Percentiles rank a stretch among this genome's conserved stretches.
Conservation (phyloP, 352 stramenopile genomes). For the Elongisporangium undulatum region DNA sequence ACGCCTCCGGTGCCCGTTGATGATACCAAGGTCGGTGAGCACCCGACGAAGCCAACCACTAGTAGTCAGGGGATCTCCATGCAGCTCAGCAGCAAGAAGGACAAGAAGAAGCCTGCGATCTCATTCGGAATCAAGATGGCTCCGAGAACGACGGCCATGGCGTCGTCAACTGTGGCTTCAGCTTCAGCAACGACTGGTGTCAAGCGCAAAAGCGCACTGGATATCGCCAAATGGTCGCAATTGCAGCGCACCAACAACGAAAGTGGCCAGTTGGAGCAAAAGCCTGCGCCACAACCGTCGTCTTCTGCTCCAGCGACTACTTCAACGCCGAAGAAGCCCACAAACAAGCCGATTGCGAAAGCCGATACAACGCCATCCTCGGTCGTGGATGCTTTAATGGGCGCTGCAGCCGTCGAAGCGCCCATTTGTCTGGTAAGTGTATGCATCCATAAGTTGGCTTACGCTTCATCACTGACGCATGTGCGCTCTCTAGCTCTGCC, state of each 20-base stretch:
- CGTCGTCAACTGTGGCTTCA: constrained; percentile 10
- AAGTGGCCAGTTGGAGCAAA: constrained; percentile 1
- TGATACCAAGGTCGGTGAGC: constrained; percentile 24
- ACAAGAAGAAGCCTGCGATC: constrained; percentile 51
- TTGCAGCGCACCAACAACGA: constrained; percentile 27
- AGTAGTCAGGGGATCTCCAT: constrained; percentile 1
- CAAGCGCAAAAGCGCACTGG: constrained; percentile 69
- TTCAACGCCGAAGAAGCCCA: not conserved
- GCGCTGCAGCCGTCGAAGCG: constrained; percentile 41
- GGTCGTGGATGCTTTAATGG: constrained; percentile 27
- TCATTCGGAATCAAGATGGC: constrained; percentile 54
- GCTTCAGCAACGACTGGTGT: constrained; percentile 14
- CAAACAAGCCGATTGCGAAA: not conserved
- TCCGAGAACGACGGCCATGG: not conserved
- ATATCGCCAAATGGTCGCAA: constrained; percentile 85
- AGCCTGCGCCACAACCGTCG: not conserved
- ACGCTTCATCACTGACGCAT: not conserved
- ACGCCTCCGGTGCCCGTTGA: constrained; percentile 45
- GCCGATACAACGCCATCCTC: constrained; percentile 6
- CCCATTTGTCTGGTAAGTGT: constrained; percentile 76
- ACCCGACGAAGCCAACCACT: constrained; percentile 1
- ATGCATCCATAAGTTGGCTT: not conserved
- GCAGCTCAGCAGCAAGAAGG: constrained; percentile 24
- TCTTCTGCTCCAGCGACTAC: not conserved
- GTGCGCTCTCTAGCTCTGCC: constrained; percentile 49